Evolutionary conservation across 1,284 basidiomycete genomes (phyloP), one percentile per base, ranked within the genome.

Genomic region (Lentinus polychrous): DNA sequence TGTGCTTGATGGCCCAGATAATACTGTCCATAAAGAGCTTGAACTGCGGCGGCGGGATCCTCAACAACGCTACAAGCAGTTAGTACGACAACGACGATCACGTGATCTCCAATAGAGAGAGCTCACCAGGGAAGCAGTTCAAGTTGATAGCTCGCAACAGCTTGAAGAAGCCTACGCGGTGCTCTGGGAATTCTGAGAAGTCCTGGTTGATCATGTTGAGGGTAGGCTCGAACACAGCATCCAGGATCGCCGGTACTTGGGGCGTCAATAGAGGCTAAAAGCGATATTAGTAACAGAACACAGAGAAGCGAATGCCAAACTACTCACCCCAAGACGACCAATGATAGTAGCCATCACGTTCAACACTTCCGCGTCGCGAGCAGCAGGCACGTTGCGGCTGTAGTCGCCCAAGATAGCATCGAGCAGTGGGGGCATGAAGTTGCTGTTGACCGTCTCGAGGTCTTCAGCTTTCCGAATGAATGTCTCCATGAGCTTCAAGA

Each of bases 1-100:
- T 97, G 72, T 99, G 96, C 71, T 99, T 99, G 76, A 99, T 96
- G 11, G 94, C 95, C 96, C 96, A 99, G 47, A 97, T 90, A 56
- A 98, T 90, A 57, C 93, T 94, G 68, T 99, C 96, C 83, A 98
- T 97, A 67, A 96, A 90, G 52, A 99, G 72, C 73, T 97, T 98
- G 79, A 99, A 99, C 70, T 96, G 91, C 45, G 78, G 67, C n/a
- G 93, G 88, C 12, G 91, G 89, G 49, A 98, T 79, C 35, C 81
- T 83, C 51, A 98, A 78, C 36, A 99, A 73, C 6, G 93, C 92
- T 91, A 46, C 14, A 27, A 10, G 43, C 17, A 8, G 43, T 59
- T 15, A 58, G 53, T 24, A 35, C 22, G 34, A 17, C 33, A 17
- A 8, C 8, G 20, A 8, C 8, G 20, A n/a, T 23, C 15, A 45